Conservation (phyloP, 352 stramenopile genomes). For the Phytophthora uliginosa region DNA sequence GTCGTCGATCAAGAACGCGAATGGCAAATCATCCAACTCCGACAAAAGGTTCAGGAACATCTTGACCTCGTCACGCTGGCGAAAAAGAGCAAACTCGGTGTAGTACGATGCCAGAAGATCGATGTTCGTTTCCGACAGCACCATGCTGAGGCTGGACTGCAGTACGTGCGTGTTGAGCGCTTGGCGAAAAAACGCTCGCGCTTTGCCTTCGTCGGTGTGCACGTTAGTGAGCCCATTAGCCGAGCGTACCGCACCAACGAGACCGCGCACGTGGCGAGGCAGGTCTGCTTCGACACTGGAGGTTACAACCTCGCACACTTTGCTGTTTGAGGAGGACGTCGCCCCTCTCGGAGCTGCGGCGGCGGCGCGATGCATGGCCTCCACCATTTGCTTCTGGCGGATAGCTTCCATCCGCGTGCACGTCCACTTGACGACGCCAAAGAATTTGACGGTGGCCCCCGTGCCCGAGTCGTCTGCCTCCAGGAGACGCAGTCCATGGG, state of each 20-base stretch:
- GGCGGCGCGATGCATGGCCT: conserved; percentile 66
- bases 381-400: conserved; percentile 71
- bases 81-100: conserved; percentile 81
- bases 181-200: conserved; percentile 81
- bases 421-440: conserved; percentile 88
- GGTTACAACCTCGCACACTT: conserved; percentile 75
- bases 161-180: conserved; percentile 88
- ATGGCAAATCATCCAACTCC: conserved; percentile 73
- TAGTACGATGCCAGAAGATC: conserved; percentile 87
- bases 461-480: conserved; percentile 51
- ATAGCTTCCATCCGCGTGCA: conserved; percentile 84
- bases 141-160: conserved; percentile 71
- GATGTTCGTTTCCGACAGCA: conserved; percentile 79
- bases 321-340: conserved; percentile 32
- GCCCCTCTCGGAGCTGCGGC: conserved; percentile 16
- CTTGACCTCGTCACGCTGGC: conserved; percentile 81
- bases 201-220: conserved; percentile 78
- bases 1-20: conserved; percentile 87
- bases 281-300: conserved; percentile 80
- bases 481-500: conserved; percentile 72
- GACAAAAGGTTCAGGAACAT: conserved; percentile 79
- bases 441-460: conserved; percentile 85
- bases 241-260: conserved; percentile 68
- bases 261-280: conserved; percentile 72
- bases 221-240: conserved; percentile 76